Evolutionary conservation across 495 filamentous ascomycete genomes (phyloP).

Genomic region (Aspergillus leporis): DNA sequence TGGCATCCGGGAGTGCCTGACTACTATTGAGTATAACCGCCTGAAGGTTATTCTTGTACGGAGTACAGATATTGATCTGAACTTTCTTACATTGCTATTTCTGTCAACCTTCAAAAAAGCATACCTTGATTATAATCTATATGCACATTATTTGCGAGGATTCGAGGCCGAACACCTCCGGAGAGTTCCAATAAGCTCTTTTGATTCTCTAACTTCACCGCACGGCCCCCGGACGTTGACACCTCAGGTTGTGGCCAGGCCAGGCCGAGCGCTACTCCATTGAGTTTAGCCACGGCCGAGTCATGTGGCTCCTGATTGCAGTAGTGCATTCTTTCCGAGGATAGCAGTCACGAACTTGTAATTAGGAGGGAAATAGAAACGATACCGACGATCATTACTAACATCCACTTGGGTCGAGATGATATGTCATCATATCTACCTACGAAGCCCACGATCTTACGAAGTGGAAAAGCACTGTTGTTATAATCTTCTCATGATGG

Average conservation of each 20-base stretch:
- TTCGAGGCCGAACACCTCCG: neutral
- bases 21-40: neutral
- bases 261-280: conserved; percentile 8
- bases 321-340: neutral
- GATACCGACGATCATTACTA: neutral
- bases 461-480: neutral
- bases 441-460: neutral
- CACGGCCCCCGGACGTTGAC: conserved; percentile 20
- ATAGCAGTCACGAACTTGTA: neutral
- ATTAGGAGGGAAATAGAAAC: neutral
- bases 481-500: neutral
- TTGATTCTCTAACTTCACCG: neutral
- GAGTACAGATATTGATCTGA: no score
- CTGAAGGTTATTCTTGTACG: no score
- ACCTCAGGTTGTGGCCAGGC: conserved; percentile 13
- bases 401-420: neutral
- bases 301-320: conserved; percentile 8
- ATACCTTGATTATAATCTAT: neutral
- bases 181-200: no score
- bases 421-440: neutral
- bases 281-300: conserved; percentile 10
- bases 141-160: neutral
- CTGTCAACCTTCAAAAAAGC: neutral
- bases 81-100: no score
- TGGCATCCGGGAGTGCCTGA: neutral